These are phyloP conservation scores for Paracoccidioides lutzii DNA, from an alignment of 2,329 filamentous ascomycete species.

Conservation along the genomic window DNA sequence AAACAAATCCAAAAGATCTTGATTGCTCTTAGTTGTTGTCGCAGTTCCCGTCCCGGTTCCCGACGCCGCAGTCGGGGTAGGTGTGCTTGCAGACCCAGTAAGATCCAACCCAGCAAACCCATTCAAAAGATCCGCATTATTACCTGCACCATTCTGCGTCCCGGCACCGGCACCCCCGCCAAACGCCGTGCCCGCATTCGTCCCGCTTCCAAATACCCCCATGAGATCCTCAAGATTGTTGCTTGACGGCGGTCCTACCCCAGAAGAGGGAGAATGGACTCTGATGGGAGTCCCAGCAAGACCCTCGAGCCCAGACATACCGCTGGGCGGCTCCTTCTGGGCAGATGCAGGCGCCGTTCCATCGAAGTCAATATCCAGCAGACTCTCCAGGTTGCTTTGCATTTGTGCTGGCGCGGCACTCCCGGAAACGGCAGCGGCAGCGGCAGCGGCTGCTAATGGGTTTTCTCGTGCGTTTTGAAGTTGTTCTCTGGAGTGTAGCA, in stretches of 20 bases:
- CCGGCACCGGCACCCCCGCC: constrained; percentile 20
- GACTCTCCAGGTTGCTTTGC: constrained; percentile 79
- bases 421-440: constrained; percentile 48
- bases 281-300: constrained; percentile 45
- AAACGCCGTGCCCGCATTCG: constrained; percentile 19
- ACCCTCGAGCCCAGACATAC: constrained; percentile 51
- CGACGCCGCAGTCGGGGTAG: constrained; percentile 14
- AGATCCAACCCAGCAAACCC: constrained; percentile 76
- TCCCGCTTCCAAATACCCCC: constrained; percentile 49
- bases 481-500: constrained; percentile 49
- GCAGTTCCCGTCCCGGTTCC: background rate
- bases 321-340: constrained; percentile 48
- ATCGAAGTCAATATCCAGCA: constrained; percentile 93
- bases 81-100: constrained; percentile 34
- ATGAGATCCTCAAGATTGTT: constrained; percentile 73
- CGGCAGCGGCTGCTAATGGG: constrained; percentile 76
- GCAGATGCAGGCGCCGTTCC: constrained; percentile 82
- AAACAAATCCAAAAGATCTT: constrained; percentile 45
- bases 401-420: constrained; percentile 38
- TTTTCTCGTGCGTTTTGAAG: constrained; percentile 85
- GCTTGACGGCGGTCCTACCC: constrained; percentile 21
- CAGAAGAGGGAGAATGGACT: constrained; percentile 32
- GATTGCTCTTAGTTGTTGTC: constrained; percentile 32
- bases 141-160: constrained; percentile 19
- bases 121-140: constrained; percentile 52